Evolutionary conservation across 345 rosid genomes (phyloP).

Genomic region (Erysimum cheiranthoides): DNA sequence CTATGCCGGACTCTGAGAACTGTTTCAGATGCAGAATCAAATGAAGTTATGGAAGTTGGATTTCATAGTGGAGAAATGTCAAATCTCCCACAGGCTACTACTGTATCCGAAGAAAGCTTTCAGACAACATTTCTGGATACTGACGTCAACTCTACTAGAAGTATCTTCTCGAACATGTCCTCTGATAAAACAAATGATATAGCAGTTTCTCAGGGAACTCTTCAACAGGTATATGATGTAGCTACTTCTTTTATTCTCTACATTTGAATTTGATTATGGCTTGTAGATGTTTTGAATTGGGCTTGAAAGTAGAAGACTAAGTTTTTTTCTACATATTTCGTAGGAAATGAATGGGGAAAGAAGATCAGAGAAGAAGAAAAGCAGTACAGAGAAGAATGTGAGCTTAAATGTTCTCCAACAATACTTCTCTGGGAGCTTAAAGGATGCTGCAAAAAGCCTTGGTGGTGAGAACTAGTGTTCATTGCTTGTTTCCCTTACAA

Average conservation of each 20-base stretch:
- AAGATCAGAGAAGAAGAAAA: slow-evolving; percentile 73
- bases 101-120: slow-evolving; percentile 48
- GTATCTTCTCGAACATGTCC: slow-evolving; percentile 43
- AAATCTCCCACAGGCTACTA: slow-evolving; percentile 40
- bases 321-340: slow-evolving; percentile 12
- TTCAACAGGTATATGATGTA: slow-evolving; percentile 53
- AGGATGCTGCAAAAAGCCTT: slow-evolving; percentile 95
- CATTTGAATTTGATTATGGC: slow-evolving; percentile 29
- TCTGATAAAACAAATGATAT: slow-evolving; percentile 48
- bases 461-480: slow-evolving; percentile 65
- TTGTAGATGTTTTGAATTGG: slow-evolving; percentile 13
- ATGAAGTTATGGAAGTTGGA: slow-evolving; percentile 45
- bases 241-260: neutral
- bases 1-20: slow-evolving; percentile 80
- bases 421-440: slow-evolving; percentile 89
- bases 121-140: slow-evolving; percentile 45
- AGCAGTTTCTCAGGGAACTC: slow-evolving; percentile 46
- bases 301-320: neutral
- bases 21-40: slow-evolving; percentile 63
- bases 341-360: slow-evolving; percentile 55
- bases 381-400: slow-evolving; percentile 82
- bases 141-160: slow-evolving; percentile 47
- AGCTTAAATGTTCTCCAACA: slow-evolving; percentile 86
- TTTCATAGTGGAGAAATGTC: slow-evolving; percentile 41
- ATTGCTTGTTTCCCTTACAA: neutral